A percentile compares a stretch with the other conserved stretches of the same genome.
Conservation (phyloP, 768 basidiomycete genomes). For the Suillus tomentosus region DNA sequence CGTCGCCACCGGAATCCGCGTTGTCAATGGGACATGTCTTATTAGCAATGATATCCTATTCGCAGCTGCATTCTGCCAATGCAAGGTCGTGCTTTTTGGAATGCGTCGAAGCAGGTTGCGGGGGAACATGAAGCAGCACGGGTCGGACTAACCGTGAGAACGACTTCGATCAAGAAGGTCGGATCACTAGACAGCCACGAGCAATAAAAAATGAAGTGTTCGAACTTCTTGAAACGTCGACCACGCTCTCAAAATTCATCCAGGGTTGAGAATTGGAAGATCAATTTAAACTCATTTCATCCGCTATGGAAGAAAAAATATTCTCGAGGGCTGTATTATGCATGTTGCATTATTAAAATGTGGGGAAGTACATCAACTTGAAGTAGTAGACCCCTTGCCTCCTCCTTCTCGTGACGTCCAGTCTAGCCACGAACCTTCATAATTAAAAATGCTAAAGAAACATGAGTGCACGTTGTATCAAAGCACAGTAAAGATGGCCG, state of each 20-base stretch:
- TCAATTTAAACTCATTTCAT: background rate
- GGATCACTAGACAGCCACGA: constrained; percentile 4
- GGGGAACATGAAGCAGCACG: constrained; percentile 9
- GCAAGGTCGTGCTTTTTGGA: constrained; percentile 5
- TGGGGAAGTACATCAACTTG: constrained; percentile 10
- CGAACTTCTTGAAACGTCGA: background rate
- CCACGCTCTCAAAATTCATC: background rate
- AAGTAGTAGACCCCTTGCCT: constrained; percentile 31
- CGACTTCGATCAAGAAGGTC: background rate
- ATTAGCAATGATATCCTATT: background rate
- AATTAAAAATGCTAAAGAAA: constrained; percentile 60
- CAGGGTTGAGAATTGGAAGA: background rate
- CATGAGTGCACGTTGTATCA: background rate
- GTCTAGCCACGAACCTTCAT: constrained; percentile 86
- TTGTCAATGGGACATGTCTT: background rate
- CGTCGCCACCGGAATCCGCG: background rate
- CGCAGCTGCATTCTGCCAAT: background rate
- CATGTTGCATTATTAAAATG: constrained; percentile 3
- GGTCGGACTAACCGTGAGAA: constrained; percentile 2
- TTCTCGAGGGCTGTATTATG: constrained; percentile 7
- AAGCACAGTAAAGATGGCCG: constrained; percentile 7
- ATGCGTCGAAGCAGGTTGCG: constrained; percentile 7
- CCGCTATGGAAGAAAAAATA: background rate
- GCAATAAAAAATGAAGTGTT: background rate
- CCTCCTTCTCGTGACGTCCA: constrained; percentile 64